These are phyloP conservation scores for Rhytidiadelphus loreus DNA, from an alignment of 225 moss, liverwort and hornwort species.

Conservation along the genomic window DNA sequence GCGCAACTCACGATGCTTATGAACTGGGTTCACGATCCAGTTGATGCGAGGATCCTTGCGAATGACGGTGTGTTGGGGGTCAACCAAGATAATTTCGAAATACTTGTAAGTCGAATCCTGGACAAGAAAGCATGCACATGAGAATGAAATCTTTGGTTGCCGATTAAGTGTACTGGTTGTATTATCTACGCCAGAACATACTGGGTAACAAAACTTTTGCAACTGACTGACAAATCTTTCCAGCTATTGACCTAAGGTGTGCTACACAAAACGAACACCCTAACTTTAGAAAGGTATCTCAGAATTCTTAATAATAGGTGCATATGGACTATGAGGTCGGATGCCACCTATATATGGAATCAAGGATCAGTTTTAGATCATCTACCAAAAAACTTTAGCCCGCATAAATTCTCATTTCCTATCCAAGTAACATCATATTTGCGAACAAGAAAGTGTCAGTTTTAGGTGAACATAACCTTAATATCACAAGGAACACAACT, in stretches of 20 bases:
- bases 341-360: not conserved
- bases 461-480: no score
- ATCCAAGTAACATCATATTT: no score
- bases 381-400: not conserved
- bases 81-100: slow-evolving; percentile 69
- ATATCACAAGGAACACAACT: not conserved
- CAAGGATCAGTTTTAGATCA: not conserved
- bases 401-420: not conserved
- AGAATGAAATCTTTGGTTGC: not conserved
- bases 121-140: not conserved
- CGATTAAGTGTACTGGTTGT: not conserved
- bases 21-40: slow-evolving; percentile 76
- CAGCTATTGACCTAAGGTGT: not conserved
- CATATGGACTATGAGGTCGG: not conserved
- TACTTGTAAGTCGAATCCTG: slow-evolving; percentile 92
- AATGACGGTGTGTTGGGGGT: slow-evolving; percentile 47
- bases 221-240: not conserved
- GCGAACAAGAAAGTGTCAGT: not conserved
- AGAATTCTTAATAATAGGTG: no score
- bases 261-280: not conserved
- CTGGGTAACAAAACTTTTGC: not conserved
- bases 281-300: not conserved
- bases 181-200: not conserved
- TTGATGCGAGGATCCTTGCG: slow-evolving; percentile 78
- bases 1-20: slow-evolving; percentile 84